Evolutionary conservation across 495 filamentous ascomycete genomes (phyloP), one percentile per base, ranked within the genome.

Genomic region (Penicillium manginii): DNA sequence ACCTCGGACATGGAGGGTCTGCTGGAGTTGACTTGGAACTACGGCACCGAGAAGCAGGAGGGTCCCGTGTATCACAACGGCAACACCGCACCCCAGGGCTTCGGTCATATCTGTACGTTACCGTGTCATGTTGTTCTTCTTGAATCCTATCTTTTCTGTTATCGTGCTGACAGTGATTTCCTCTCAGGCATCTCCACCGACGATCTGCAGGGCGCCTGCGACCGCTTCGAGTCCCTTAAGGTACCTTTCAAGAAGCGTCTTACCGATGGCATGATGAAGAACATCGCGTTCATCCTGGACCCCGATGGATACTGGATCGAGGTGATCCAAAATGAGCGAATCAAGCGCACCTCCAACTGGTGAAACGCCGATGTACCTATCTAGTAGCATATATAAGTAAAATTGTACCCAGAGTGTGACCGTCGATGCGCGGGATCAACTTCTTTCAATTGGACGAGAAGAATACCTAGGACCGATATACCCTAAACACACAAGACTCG

Each of bases 271-370:
- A 80, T 89, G 40, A 96, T 96, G 92, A 92, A 90, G 83, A 90
- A 92, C 66, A 86, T 97, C n/a, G 94, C 94, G 0, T 97, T 97
- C 71, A 71, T 97, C 19, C 78, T 96, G 10, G 93, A 98, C 70
- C 94, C 94, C 0, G 94, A 98, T 74, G 86, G 85, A 23, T 96
- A 96, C 70, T 94, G 91, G 90, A 84, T 96, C 55, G 92, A 98
- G 78, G 77, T 96, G 53, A 85, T 96, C 50, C 91, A 96, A 78
- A 85, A 85, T 57, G 75, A 84, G 70, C 71, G 73, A 21, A 55
- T 83, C 48, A 83, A 81, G 69, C 74, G 67, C 31, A 74, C 70
- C 32, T 72, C 72, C 33, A 79, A 83, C 63, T 47, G 45, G 45
- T 47, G n/a, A 47, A 29, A n/a, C 72, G 14, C 72, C 73, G 26